A percentile compares a stretch with the other conserved stretches of the same genome.
Evolutionary conservation across 2,329 filamentous ascomycete species (phyloP).

Genomic region (Dothiorella sarmentorum): DNA sequence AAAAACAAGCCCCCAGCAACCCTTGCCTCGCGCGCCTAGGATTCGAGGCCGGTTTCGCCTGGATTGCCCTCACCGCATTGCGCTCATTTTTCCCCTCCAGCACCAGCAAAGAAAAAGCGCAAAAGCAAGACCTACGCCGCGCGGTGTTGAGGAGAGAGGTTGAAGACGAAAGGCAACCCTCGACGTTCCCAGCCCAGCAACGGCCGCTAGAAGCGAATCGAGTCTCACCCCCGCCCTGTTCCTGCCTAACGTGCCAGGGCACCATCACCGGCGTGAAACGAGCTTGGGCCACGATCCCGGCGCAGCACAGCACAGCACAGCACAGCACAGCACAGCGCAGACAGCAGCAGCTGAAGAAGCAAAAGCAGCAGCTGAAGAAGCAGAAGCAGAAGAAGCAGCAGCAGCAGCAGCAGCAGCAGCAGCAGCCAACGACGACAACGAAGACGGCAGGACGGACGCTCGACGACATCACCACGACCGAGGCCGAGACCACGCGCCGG

Average conservation of each 20-base stretch:
- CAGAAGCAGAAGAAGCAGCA: neutral
- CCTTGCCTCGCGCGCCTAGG: conserved; percentile 9
- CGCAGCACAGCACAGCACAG: no score
- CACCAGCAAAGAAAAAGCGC: no score
- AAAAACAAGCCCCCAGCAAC: conserved; percentile 7
- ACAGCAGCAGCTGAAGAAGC: neutral
- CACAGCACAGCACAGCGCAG: neutral
- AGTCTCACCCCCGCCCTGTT: conserved; percentile 8
- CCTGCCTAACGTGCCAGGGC: conserved; percentile 11
- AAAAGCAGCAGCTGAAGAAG: neutral
- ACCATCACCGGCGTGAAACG: neutral
- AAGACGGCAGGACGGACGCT: no score
- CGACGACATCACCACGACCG: no score
- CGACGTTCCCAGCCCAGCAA: no score
- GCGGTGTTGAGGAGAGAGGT: neutral
- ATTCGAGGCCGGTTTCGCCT: no score
- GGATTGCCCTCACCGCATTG: conserved; percentile 11
- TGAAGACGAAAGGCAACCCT: neutral
- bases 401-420: neutral
- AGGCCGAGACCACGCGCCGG: no score
- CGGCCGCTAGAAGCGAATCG: conserved; percentile 1
- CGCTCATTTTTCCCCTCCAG: conserved; percentile 15
- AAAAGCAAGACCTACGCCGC: conserved; percentile 5
- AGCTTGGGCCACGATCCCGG: no score
- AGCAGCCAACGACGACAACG: neutral